These are phyloP conservation scores for Geotrichum klebahnii DNA, from an alignment of 1,139 yeast species.

Conservation along the genomic window DNA sequence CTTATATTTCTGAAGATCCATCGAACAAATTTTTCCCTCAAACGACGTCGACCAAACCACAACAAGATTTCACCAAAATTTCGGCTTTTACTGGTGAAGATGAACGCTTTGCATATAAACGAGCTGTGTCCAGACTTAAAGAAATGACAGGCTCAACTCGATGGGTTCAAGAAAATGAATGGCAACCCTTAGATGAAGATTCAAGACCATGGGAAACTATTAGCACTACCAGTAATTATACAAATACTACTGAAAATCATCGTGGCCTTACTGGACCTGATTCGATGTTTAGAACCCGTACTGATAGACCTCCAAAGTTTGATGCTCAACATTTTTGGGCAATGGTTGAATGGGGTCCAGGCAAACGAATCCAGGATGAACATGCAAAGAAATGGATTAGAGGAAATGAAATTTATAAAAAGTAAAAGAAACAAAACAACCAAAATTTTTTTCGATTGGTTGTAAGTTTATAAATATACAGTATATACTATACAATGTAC, in stretches of 20 bases:
- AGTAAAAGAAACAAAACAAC: not conserved
- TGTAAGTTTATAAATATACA: not conserved
- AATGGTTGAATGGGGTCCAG: constrained; percentile 59
- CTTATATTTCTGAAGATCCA: constrained; percentile 14
- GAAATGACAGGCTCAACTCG: constrained; percentile 59
- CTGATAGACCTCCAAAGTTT: constrained; percentile 46
- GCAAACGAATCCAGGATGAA: constrained; percentile 48
- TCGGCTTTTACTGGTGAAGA: constrained; percentile 72
- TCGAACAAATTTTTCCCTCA: constrained; percentile 17
- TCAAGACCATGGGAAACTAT: constrained; percentile 61
- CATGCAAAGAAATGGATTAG: constrained; percentile 52
- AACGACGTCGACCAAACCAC: constrained; percentile 3
- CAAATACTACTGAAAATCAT: not conserved
- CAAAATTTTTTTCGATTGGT: not conserved
- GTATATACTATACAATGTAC: not conserved
- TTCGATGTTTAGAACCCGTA: constrained; percentile 19
- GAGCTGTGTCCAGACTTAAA: constrained; percentile 64
- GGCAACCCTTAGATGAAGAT: constrained; percentile 53
- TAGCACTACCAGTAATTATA: not conserved
- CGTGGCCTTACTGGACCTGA: not conserved
- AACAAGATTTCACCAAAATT: constrained; percentile 46
- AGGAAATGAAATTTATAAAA: constrained; percentile 31
- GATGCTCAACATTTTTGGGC: constrained; percentile 59
- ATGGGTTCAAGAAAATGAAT: constrained; percentile 49
- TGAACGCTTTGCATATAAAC: constrained; percentile 66